Evolutionary conservation across 1,284 basidiomycete species (phyloP), one percentile per base, ranked within the genome.

Genomic region (Marasmius tenuissimus): DNA sequence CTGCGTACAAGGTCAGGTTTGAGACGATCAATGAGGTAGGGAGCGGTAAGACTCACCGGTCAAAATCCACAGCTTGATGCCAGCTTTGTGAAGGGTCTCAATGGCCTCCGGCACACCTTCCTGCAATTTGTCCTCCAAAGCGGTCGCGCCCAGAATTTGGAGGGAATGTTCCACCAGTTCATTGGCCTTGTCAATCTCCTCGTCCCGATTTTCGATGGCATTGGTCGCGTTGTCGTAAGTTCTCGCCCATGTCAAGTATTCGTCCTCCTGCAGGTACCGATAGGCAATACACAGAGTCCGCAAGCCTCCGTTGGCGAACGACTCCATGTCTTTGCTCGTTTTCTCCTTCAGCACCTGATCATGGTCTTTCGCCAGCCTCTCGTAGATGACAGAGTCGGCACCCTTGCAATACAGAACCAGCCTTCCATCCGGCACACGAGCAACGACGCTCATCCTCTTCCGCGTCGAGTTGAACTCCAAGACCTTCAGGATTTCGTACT

Each of bases 21-120:
- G 12, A 49, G 42, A 27, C 38, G 37, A 20, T 2, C 37, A 50
- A 22, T 22, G 14, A 56, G 60, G 39, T 35, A 45, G 38, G n/a
- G 47, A 59, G 50, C 40, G 3, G 16, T 27, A 55, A 48, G 48
- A 75, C 82, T 58, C 61, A 88, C 91, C 91, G 38, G 94, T 96
- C 60, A 96, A 77, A 72, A 96, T 95, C 96, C 97, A 99, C 2
- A 99, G 77, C 77, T 98, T 98, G 81, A 99, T 98, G 8, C 96
- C 96, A 0, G 96, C 97, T 48, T 85, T 81, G 71, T 98, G 96
- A 18, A 99, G 80, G 62, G 85, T 92, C 68, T 95, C 94, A 68
- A 99, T 98, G 0, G 97, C 92, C 63, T 97, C 96, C 0, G 97
- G 97, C 0, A 99, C 96, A 34, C 97, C 96, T 69, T 93, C 94